Conservation (phyloP, 495 filamentous ascomycete genomes). For the Lasiosphaeria hispida region DNA sequence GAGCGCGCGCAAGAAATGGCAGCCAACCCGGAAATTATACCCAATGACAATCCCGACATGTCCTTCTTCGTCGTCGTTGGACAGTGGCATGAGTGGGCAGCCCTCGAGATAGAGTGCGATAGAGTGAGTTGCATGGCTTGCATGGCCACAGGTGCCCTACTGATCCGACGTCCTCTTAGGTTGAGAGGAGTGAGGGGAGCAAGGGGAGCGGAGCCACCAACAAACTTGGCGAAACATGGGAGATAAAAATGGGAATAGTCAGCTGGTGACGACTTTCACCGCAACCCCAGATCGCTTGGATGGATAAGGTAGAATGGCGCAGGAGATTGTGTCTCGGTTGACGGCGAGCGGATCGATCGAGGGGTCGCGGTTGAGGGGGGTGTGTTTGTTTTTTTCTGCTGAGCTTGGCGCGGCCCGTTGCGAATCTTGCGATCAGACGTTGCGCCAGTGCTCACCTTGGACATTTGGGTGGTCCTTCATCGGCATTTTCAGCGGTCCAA, state of each 20-base stretch:
- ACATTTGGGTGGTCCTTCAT: neutral
- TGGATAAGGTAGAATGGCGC: neutral
- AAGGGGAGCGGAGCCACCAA: too few relatives aligned
- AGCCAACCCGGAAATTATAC: slow-evolving; percentile 39
- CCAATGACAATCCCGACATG: slow-evolving; percentile 34
- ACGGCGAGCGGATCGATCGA: slow-evolving; percentile 1
- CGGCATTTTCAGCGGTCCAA: slow-evolving; percentile 1
- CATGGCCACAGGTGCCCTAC: too few relatives aligned
- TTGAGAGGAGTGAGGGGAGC: too few relatives aligned
- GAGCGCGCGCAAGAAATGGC: slow-evolving; percentile 33
- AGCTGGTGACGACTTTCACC: neutral
- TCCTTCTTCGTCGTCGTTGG: slow-evolving; percentile 33
- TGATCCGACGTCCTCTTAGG: too few relatives aligned
- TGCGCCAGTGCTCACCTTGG: slow-evolving; percentile 2
- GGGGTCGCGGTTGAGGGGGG: neutral
- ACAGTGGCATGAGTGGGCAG: slow-evolving; percentile 11
- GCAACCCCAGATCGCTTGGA: slow-evolving; percentile 17
- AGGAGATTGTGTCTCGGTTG: slow-evolving; percentile 10
- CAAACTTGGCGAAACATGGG: too few relatives aligned
- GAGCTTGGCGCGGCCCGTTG: slow-evolving; percentile 12
- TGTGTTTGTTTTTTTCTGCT: slow-evolving; percentile 1
- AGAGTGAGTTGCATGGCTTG: too few relatives aligned
- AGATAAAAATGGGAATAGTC: neutral
- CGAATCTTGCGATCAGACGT: slow-evolving; percentile 4
- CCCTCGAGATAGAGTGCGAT: slow-evolving; percentile 6